Conservation (phyloP, 148 eudicot species). For the Chenopodium album region DNA sequence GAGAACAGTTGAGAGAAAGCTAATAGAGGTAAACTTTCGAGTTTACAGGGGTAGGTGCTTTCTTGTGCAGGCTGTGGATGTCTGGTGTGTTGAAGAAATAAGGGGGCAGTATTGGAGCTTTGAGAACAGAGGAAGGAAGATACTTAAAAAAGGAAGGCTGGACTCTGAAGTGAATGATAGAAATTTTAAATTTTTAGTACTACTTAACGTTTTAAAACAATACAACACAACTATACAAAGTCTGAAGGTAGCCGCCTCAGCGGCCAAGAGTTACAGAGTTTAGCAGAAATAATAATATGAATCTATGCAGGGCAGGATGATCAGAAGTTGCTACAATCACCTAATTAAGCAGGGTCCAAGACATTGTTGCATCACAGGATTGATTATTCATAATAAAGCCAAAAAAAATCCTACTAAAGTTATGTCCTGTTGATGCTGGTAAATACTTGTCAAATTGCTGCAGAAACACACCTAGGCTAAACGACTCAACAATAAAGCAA, state of each 20-base stretch:
- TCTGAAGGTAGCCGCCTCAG: too few relatives aligned
- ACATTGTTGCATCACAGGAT: not conserved
- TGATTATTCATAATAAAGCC: not conserved
- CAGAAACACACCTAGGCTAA: not conserved
- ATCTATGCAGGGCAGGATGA: not conserved
- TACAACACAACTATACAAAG: too few relatives aligned
- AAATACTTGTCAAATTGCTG: constrained; percentile 3
- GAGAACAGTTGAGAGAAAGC: too few relatives aligned
- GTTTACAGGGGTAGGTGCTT: too few relatives aligned
- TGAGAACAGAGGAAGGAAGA: too few relatives aligned
- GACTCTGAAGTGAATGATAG: not conserved
- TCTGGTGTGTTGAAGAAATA: too few relatives aligned
- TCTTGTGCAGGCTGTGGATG: too few relatives aligned
- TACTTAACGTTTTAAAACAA: not conserved
- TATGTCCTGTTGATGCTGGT: not conserved
- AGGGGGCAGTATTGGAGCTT: too few relatives aligned
- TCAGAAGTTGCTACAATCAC: not conserved
- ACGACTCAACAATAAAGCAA: not conserved
- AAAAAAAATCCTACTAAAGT: not conserved
- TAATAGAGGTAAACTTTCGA: too few relatives aligned
- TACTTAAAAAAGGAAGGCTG: too few relatives aligned
- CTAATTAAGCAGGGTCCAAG: not conserved
- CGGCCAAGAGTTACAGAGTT: not conserved
- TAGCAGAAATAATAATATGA: not conserved
- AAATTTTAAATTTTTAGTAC: not conserved